Percentiles rank a stretch among this genome's conserved stretches.
phyloP scores from a whole-genome alignment of 768 basidiomycete genomes.

The Boletus pseudopeckii region DNA sequence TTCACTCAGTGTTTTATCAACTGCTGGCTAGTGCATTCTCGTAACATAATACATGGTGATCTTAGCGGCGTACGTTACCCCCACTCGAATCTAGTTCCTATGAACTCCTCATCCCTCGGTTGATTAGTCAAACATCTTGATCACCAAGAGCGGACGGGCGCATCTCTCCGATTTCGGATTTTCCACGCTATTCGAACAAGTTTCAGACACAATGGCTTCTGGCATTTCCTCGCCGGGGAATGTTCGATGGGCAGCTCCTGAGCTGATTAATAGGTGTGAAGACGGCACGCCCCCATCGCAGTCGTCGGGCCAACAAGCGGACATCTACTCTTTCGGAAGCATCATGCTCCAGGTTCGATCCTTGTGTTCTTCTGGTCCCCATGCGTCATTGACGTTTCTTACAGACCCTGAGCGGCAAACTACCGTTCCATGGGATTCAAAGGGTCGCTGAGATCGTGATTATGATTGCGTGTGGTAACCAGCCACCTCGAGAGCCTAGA shows the following conservation, averaged over 20 bases:
- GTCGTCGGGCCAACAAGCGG: slow-evolving; percentile 12
- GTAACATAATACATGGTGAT: slow-evolving; percentile 38
- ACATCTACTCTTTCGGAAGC: slow-evolving; percentile 31
- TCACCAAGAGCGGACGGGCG: slow-evolving; percentile 9
- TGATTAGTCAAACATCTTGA: slow-evolving; percentile 23
- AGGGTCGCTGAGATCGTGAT: slow-evolving; percentile 25
- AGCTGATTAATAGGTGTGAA: slow-evolving; percentile 12
- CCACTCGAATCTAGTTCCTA: background rate
- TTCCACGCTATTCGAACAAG: slow-evolving; percentile 14
- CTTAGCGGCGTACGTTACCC: slow-evolving; percentile 33
- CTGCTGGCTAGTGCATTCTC: slow-evolving; percentile 16
- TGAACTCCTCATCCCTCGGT: background rate
- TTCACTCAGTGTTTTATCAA: background rate
- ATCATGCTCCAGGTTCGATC: slow-evolving; percentile 27
- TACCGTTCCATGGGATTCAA: slow-evolving; percentile 21
- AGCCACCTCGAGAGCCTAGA: slow-evolving; percentile 8
- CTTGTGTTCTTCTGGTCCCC: background rate
- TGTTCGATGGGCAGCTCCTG: slow-evolving; percentile 31
- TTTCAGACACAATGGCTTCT: slow-evolving; percentile 1
- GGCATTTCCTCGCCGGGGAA: slow-evolving; percentile 21
- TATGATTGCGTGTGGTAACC: slow-evolving; percentile 9
- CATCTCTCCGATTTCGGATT: slow-evolving; percentile 33
- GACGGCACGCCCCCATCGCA: background rate
- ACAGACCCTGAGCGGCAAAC: slow-evolving; percentile 23
- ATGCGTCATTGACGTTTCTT: background rate